Percentiles rank a stretch among this genome's conserved stretches.
Conservation (phyloP, 805 yeast genomes). For the Metschnikowia borealis region DNA sequence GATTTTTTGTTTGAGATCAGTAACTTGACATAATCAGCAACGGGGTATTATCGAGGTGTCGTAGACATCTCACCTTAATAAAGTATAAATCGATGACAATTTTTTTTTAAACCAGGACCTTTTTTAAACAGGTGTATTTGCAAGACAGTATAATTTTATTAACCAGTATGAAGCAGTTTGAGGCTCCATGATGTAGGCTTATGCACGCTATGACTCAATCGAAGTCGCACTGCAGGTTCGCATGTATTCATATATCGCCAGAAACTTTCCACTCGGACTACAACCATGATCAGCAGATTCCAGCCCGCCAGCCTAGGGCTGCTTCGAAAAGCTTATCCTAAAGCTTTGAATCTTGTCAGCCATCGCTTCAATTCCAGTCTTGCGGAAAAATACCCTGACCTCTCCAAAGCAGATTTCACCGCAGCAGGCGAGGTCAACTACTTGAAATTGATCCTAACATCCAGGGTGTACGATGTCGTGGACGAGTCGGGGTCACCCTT, state of each 20-base stretch:
- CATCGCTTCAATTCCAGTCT: constrained; percentile 7
- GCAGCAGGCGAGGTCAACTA: constrained; percentile 81
- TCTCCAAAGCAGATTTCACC: constrained; percentile 47
- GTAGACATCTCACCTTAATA: not conserved
- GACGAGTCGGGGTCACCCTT: constrained; percentile 77
- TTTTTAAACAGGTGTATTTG: too few relatives aligned
- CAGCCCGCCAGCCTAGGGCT: constrained; percentile 3
- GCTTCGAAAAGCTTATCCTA: not conserved
- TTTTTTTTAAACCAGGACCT: too few relatives aligned
- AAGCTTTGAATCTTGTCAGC: not conserved
- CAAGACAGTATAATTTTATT: too few relatives aligned
- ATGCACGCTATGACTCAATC: not conserved
- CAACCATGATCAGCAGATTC: not conserved
- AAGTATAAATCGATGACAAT: not conserved
- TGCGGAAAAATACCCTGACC: constrained; percentile 41
- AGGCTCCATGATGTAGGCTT: too few relatives aligned
- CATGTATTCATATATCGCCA: not conserved
- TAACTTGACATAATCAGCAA: constrained; percentile 20
- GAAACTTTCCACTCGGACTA: not conserved
- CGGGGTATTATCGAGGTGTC: too few relatives aligned
- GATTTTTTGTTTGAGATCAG: constrained; percentile 58
- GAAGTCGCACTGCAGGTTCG: not conserved
- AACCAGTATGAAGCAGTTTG: not conserved
- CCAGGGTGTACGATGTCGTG: constrained; percentile 92
- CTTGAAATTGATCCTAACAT: constrained; percentile 81